These are phyloP conservation scores for Closterium sp. DNA, from an alignment of 139 green algal genomes.

Conservation along the genomic window DNA sequence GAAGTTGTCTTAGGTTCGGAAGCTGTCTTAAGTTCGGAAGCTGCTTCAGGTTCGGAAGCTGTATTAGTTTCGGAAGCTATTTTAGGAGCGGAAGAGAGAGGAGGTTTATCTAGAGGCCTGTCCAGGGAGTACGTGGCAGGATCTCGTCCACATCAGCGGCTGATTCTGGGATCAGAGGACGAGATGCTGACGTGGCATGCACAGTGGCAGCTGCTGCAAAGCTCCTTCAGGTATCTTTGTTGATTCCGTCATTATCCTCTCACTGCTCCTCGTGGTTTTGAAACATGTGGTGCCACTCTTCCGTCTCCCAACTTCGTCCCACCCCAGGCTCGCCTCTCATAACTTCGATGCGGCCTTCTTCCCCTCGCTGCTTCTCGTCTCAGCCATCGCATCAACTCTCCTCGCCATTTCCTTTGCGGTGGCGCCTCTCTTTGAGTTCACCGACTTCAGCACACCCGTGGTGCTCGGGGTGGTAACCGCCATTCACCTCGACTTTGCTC, in stretches of 20 bases:
- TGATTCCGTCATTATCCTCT: no score
- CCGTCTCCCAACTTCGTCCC: neutral
- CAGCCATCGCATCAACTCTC: neutral
- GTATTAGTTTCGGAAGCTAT: neutral
- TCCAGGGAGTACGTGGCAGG: neutral
- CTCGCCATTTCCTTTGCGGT: no score
- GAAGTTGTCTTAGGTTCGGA: no score
- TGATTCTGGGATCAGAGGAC: neutral
- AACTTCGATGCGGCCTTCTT: neutral
- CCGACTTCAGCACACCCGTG: no score
- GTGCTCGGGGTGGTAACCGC: no score
- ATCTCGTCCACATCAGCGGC: neutral
- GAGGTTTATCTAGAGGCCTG: neutral
- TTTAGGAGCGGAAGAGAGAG: neutral
- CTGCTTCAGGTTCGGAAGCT: no score
- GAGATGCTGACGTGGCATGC: neutral
- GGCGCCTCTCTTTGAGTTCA: no score
- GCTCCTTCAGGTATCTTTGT: neutral
- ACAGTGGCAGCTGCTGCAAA: neutral
- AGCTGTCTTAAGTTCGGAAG: neutral
- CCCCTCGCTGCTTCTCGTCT: neutral
- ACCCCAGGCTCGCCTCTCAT: neutral
- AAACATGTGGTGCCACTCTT: neutral
- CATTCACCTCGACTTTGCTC: no score
- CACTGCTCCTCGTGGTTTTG: neutral